Base-by-base conservation (phyloP, 1,139 yeast species). In the Pichia sp. region DNA sequence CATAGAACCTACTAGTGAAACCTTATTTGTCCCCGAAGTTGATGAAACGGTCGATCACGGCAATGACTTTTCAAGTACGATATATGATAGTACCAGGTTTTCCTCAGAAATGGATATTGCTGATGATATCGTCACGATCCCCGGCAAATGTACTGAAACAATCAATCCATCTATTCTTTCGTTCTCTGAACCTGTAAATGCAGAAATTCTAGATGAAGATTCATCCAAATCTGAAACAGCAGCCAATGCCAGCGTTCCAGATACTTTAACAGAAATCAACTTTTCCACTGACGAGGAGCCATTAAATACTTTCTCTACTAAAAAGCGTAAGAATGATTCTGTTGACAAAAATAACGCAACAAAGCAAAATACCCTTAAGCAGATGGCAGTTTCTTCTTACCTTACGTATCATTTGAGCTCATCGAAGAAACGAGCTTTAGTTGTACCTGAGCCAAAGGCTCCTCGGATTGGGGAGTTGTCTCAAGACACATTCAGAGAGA, bases 21-120 rank as follows among this genome's bases (percentile, higher is more conserved):
- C 14, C n/a, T 36, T 36, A 16, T 36, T 36, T 16, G 16, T 36
- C 16, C 40, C n/a, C 10, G 34, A 36, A 38, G 4, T 6, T 17
- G 24, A 51, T 41, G 33, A 36, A 42, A 41, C 20, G 27, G 49
- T 20, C 24, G 31, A 42, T 4, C 38, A 9, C 16, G 52, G 45
- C 14, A 36, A 63, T 43, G 55, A 57, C n/a, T 57, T 67, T 52
- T 63, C 69, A 0, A 61, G 63, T 2, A 58, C 63, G 16, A 57
- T 66, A 29, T 52, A 57, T 20, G 60, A 61, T 9, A 50, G 55
- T 3, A 52, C 54, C 9, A 46, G 43, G 3, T 14, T 51, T 1
- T 48, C 56, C 1, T 45, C 54, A 5, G 51, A 47, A 24, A 7
- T 17, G 5, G 53, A 36, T 17, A 33, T 34, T 3, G 44, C 29